Conservation (phyloP, 1,284 basidiomycete genomes). For the Xerocomus nothofagi region DNA sequence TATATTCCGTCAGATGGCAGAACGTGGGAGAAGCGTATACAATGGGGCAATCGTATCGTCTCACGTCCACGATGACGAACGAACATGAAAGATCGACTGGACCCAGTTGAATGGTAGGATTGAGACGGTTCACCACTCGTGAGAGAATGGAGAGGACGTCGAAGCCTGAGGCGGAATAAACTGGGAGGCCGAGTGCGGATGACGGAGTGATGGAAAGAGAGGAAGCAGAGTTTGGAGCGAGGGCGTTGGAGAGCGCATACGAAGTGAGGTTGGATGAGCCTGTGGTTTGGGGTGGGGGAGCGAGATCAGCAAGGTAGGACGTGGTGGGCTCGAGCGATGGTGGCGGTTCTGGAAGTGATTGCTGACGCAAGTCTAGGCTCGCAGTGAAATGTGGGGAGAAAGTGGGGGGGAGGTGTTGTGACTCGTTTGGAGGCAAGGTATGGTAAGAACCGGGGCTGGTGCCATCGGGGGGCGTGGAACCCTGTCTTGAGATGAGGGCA, state of each 20-base stretch:
- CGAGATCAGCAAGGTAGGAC: slow-evolving; percentile 2
- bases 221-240: slow-evolving; percentile 1
- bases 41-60: slow-evolving; percentile 80
- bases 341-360: slow-evolving; percentile 5
- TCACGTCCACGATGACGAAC: slow-evolving; percentile 85
- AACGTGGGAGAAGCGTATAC: slow-evolving; percentile 87
- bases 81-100: slow-evolving; percentile 91
- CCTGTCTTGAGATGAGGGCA: slow-evolving; percentile 19
- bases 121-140: slow-evolving; percentile 71
- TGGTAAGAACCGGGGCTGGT: neutral
- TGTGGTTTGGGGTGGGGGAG: neutral
- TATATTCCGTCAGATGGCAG: slow-evolving; percentile 81
- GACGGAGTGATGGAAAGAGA: slow-evolving; percentile 14
- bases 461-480: slow-evolving; percentile 1
- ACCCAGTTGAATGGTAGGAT: slow-evolving; percentile 79
- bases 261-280: slow-evolving; percentile 2
- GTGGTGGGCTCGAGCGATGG: slow-evolving; percentile 1
- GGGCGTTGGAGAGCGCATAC: slow-evolving; percentile 11
- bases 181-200: slow-evolving; percentile 41
- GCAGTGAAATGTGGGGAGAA: neutral
- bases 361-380: slow-evolving; percentile 6
- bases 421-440: neutral
- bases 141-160: slow-evolving; percentile 84
- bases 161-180: slow-evolving; percentile 89
- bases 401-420: neutral